phyloP scores from a whole-genome alignment of 2,329 filamentous ascomycete species.

The Paecilomyces sp. region DNA sequence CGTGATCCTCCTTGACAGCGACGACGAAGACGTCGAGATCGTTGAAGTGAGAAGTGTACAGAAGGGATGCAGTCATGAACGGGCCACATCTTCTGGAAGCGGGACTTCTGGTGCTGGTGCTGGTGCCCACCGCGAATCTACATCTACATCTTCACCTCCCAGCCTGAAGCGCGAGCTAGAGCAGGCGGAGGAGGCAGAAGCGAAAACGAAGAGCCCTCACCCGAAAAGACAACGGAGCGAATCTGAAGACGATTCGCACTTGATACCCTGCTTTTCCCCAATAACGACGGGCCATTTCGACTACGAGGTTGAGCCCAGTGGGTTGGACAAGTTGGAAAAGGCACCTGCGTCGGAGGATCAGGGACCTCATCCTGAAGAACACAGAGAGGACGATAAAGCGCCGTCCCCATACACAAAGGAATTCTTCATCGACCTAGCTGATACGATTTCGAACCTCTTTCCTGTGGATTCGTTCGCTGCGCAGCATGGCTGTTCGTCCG shows the following conservation, averaged over 20 bases:
- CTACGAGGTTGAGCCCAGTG: too few relatives aligned
- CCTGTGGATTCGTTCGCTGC: constrained; percentile 17
- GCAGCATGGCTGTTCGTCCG: constrained; percentile 11
- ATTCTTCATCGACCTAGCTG: constrained; percentile 19
- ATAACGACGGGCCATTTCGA: neutral
- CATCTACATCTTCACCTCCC: neutral
- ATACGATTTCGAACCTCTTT: constrained; percentile 13
- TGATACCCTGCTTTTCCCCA: neutral
- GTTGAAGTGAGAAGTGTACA: neutral
- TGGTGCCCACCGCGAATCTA: neutral
- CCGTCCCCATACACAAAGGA: constrained; percentile 6
- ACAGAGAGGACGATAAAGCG: too few relatives aligned
- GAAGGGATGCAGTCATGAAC: neutral
- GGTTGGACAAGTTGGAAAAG: neutral
- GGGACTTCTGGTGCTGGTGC: neutral
- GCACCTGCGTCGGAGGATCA: neutral
- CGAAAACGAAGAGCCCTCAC: neutral
- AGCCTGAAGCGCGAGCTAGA: neutral
- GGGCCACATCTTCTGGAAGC: neutral
- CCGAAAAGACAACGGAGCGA: neutral
- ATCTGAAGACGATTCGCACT: neutral
- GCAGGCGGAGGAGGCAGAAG: too few relatives aligned
- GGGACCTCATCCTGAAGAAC: neutral
- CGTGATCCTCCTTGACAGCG: neutral
- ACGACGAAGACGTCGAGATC: neutral